Conservation (phyloP, 139 green algal genomes). For the Tetraselmis striata region DNA sequence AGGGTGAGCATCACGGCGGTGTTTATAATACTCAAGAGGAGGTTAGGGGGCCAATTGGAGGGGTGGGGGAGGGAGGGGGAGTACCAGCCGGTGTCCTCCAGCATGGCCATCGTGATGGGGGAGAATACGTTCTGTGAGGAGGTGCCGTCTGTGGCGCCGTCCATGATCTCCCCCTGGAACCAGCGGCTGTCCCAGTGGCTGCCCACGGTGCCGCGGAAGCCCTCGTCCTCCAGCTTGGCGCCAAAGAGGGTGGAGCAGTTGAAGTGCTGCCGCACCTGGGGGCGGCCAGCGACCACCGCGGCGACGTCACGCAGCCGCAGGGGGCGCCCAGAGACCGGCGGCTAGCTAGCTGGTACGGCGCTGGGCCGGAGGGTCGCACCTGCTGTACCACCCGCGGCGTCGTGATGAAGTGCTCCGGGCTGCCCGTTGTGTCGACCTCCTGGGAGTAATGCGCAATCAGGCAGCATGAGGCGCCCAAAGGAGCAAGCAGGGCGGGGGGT, state of each 20-base stretch:
- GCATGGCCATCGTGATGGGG: constrained; percentile 44
- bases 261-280: constrained; percentile 40
- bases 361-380: neutral
- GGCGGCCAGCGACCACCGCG: too few relatives aligned
- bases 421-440: neutral
- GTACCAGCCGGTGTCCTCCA: constrained; percentile 41
- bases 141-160: neutral
- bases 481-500: too few relatives aligned
- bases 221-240: constrained; percentile 56
- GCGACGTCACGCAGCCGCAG: too few relatives aligned
- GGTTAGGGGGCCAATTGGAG: too few relatives aligned
- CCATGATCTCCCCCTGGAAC: neutral
- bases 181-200: constrained; percentile 52
- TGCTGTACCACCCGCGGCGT: neutral
- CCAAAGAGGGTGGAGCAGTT: constrained; percentile 40
- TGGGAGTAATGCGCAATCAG: too few relatives aligned
- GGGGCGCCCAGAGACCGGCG: too few relatives aligned
- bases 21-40: too few relatives aligned
- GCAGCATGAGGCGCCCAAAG: too few relatives aligned
- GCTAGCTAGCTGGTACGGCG: too few relatives aligned
- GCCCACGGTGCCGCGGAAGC: constrained; percentile 40
- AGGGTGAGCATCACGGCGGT: too few relatives aligned
- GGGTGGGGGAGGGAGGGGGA: too few relatives aligned
- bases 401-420: neutral
- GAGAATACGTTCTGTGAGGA: constrained; percentile 15